These are phyloP conservation scores for Liriodendron chinense DNA, from an alignment of 164 flowering plant genomes.

Conservation along the genomic window DNA sequence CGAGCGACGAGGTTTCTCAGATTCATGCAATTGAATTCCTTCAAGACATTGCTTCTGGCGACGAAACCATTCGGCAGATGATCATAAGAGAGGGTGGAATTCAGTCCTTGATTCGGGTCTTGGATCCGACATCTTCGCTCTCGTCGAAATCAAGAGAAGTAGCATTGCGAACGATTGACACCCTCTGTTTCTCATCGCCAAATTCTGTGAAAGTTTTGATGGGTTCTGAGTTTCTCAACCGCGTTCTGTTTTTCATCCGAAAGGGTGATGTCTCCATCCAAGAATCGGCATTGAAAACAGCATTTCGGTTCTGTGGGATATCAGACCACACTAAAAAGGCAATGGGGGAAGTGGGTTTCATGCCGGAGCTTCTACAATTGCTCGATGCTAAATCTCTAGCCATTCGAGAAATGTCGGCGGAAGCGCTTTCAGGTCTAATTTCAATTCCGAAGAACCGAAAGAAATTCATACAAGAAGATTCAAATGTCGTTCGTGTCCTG, in stretches of 20 bases:
- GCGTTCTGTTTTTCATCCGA: constrained; percentile 46
- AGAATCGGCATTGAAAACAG: constrained; percentile 63
- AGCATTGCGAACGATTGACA: constrained; percentile 58
- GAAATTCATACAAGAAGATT: constrained; percentile 59
- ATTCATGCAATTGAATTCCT: constrained; percentile 60
- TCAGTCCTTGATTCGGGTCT: constrained; percentile 36
- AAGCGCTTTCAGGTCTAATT: constrained; percentile 55
- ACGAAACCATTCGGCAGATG: constrained; percentile 40
- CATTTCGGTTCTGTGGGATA: constrained; percentile 43
- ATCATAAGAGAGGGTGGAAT: constrained; percentile 64
- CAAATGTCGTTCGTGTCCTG: constrained; percentile 43
- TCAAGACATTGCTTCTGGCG: constrained; percentile 54
- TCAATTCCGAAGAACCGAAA: constrained; percentile 56
- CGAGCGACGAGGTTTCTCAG: constrained; percentile 50
- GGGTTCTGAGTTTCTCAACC: constrained; percentile 51
- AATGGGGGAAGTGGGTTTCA: constrained; percentile 80
- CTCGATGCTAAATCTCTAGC: constrained; percentile 69
- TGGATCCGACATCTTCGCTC: constrained; percentile 40
- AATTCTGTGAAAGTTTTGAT: constrained; percentile 34
- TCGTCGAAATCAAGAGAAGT: constrained; percentile 52
- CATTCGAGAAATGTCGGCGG: constrained; percentile 73
- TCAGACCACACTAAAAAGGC: constrained; percentile 70
- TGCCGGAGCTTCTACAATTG: constrained; percentile 64
- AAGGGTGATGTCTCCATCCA: constrained; percentile 62
- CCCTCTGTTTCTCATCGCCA: constrained; percentile 45